Percentiles rank a stretch among this genome's conserved stretches.
These are phyloP conservation scores for Multifurca ochricompacta DNA, from an alignment of 768 basidiomycete genomes.

Conservation along the genomic window DNA sequence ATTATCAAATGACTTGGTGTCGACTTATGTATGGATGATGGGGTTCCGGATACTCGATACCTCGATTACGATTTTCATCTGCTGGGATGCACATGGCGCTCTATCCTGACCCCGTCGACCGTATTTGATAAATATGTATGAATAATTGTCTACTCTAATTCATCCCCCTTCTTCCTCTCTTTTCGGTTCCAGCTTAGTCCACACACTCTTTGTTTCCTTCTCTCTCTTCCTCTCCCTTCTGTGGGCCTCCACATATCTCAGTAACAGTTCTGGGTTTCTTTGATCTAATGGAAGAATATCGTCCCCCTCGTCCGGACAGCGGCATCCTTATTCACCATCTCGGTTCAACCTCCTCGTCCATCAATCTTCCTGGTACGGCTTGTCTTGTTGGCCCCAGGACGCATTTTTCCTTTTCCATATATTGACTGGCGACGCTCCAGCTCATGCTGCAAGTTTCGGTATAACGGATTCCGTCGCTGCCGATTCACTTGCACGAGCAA, in stretches of 20 bases:
- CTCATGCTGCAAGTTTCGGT: not conserved
- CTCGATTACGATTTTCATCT: too few relatives aligned
- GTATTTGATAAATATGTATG: not conserved
- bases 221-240: not conserved
- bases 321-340: not conserved
- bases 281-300: conserved; percentile 4
- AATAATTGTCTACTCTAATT: too few relatives aligned
- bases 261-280: too few relatives aligned
- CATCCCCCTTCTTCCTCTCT: too few relatives aligned
- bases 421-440: not conserved
- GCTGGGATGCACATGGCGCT: not conserved
- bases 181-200: too few relatives aligned
- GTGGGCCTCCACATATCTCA: too few relatives aligned
- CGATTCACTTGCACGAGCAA: not conserved
- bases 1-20: too few relatives aligned
- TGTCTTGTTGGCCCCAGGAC: not conserved
- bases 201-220: not conserved
- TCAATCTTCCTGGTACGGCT: not conserved
- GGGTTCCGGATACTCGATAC: too few relatives aligned
- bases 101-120: not conserved
- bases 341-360: not conserved
- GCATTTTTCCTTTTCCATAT: not conserved
- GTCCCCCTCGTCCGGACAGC: not conserved
- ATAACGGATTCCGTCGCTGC: not conserved
- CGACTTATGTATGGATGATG: too few relatives aligned